phyloP scores from a whole-genome alignment of 495 filamentous ascomycete genomes.

The Letharia lupina region DNA sequence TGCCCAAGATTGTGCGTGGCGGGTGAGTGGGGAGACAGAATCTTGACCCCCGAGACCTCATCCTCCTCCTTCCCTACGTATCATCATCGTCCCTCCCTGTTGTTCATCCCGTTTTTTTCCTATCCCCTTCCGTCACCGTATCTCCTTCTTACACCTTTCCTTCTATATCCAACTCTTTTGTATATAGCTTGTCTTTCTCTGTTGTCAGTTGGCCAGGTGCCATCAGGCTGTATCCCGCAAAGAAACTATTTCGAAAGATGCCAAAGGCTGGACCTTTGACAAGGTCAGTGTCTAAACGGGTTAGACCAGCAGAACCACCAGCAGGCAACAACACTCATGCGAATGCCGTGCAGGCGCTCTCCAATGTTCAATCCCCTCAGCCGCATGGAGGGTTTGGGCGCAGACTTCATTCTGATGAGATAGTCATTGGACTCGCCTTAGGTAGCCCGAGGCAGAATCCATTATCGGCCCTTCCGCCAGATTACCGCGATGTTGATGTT shows the following conservation, averaged over 20 bases:
- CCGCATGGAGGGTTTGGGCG: slow-evolving; percentile 3
- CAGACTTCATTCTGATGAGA: slow-evolving; percentile 24
- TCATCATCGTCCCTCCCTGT: background rate
- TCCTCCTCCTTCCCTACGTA: background rate
- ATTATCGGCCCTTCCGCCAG: slow-evolving; percentile 22
- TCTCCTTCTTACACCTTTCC: background rate
- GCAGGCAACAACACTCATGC: background rate
- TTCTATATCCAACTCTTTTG: background rate
- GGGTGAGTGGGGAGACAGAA: background rate
- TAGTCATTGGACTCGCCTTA: slow-evolving; percentile 46
- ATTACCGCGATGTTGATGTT: slow-evolving; percentile 6
- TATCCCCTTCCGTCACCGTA: background rate
- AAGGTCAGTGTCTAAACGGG: slow-evolving; percentile 4
- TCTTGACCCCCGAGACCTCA: background rate
- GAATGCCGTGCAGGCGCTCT: slow-evolving; percentile 1
- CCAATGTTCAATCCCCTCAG: background rate
- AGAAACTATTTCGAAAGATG: slow-evolving; percentile 7
- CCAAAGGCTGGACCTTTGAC: slow-evolving; percentile 15
- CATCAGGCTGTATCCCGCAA: background rate
- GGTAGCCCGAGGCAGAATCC: slow-evolving; percentile 41
- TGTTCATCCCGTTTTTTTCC: background rate
- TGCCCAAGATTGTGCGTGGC: background rate
- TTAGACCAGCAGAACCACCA: background rate
- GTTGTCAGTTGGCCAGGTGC: slow-evolving; percentile 4
- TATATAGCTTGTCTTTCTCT: background rate